A percentile compares a stretch with the other conserved stretches of the same genome.
Conservation (phyloP, 2,329 filamentous ascomycete genomes). For the Malbranchea cinnamomea region DNA sequence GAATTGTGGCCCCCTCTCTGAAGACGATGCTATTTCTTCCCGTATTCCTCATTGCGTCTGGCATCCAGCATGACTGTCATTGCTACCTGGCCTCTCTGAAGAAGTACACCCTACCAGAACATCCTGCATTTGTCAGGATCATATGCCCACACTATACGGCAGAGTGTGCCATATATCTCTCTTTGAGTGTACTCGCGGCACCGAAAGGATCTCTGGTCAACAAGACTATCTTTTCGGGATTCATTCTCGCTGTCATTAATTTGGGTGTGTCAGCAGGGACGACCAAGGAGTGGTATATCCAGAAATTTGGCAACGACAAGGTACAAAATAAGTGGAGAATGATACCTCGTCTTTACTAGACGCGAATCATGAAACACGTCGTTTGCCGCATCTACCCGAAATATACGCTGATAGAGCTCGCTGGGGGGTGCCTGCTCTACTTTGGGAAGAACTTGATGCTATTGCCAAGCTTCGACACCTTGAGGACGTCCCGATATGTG, state of each 20-base stretch:
- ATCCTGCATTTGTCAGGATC: constrained; percentile 55
- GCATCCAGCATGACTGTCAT: constrained; percentile 62
- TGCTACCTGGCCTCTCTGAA: constrained; percentile 52
- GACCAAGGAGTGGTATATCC: constrained; percentile 64
- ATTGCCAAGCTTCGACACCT: constrained; percentile 58
- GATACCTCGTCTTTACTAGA: constrained; percentile 42
- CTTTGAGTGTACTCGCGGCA: constrained; percentile 59
- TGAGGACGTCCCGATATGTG: constrained; percentile 70
- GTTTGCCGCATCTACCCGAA: too few relatives aligned
- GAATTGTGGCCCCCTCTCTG: constrained; percentile 27
- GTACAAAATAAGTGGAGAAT: constrained; percentile 56
- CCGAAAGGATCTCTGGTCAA: constrained; percentile 54
- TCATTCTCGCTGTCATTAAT: constrained; percentile 63
- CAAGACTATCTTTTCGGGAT: constrained; percentile 52
- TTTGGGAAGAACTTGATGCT: constrained; percentile 43
- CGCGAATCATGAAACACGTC: too few relatives aligned
- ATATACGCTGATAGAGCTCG: too few relatives aligned
- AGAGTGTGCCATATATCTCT: constrained; percentile 71
- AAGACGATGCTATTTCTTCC: constrained; percentile 43
- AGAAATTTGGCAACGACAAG: constrained; percentile 54
- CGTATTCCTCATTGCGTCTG: constrained; percentile 54
- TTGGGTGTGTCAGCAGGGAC: constrained; percentile 66
- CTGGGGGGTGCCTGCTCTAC: too few relatives aligned
- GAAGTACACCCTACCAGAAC: constrained; percentile 69
- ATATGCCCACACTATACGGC: constrained; percentile 85